These are phyloP conservation scores for Nothophoma quercina DNA, from an alignment of 2,329 filamentous ascomycete genomes.

Conservation along the genomic window DNA sequence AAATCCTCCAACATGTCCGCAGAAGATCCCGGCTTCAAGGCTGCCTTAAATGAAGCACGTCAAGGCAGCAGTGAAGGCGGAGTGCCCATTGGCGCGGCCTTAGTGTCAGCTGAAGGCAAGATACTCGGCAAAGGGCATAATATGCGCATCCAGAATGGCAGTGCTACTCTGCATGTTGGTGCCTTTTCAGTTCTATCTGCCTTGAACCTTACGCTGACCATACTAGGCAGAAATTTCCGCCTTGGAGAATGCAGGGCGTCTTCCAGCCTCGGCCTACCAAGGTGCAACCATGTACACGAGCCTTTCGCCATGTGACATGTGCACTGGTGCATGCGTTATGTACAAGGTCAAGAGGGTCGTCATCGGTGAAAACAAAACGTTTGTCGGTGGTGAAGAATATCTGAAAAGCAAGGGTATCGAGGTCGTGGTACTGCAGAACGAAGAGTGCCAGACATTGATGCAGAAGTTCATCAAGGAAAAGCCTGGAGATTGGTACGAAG, in stretches of 20 bases:
- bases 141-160: conserved; percentile 75
- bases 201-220: neutral
- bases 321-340: conserved; percentile 77
- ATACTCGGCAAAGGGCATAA: conserved; percentile 78
- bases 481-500: conserved; percentile 71
- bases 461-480: conserved; percentile 74
- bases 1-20: conserved; percentile 33
- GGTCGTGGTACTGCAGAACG: conserved; percentile 72
- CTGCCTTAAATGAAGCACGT: conserved; percentile 65
- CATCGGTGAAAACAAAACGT: conserved; percentile 77
- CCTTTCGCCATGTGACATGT: conserved; percentile 82
- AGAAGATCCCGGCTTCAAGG: conserved; percentile 59
- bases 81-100: conserved; percentile 65
- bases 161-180: conserved; percentile 72
- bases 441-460: conserved; percentile 74
- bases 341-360: conserved; percentile 79
- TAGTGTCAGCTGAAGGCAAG: conserved; percentile 73
- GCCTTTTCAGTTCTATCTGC: neutral
- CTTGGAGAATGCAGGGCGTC: conserved; percentile 76
- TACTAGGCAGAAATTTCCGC: conserved; percentile 75
- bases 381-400: conserved; percentile 75
- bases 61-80: conserved; percentile 64
- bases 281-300: conserved; percentile 86
- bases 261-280: conserved; percentile 72
- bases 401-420: conserved; percentile 73